Percentiles rank a stretch among this genome's conserved stretches.
Conservation (phyloP, 2,329 filamentous ascomycete genomes). For the Epicoccum sorghinum region DNA sequence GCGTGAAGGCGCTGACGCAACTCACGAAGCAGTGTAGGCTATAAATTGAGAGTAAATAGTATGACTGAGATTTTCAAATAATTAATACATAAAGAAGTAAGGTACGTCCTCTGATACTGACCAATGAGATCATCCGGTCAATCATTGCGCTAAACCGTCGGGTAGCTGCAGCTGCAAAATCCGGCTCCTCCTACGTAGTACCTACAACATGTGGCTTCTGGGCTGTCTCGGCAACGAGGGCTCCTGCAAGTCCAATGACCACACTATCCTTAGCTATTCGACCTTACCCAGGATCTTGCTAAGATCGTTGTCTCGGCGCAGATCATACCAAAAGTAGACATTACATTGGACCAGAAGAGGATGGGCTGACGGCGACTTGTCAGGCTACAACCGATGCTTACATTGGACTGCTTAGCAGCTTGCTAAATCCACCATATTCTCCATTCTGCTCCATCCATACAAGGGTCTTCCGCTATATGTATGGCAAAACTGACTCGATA, state of each 20-base stretch:
- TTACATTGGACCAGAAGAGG: constrained; percentile 5
- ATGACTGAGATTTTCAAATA: no score
- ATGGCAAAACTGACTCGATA: no score
- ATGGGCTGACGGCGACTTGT: not conserved
- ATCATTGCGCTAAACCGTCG: not conserved
- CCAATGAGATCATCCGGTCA: constrained; percentile 3
- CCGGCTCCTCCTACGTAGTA: not conserved
- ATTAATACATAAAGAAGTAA: no score
- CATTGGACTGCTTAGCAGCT: not conserved
- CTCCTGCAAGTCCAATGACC: not conserved
- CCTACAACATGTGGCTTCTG: constrained; percentile 1
- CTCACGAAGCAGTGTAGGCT: no score
- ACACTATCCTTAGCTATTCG: constrained; percentile 1
- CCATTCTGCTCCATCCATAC: constrained; percentile 2
- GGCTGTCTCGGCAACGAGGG: not conserved
- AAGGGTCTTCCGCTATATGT: not conserved
- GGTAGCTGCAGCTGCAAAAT: not conserved
- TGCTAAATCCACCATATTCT: not conserved
- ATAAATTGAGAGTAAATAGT: no score
- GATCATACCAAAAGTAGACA: constrained; percentile 1
- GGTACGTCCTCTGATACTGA: no score
- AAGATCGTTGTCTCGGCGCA: not conserved
- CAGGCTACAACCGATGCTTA: not conserved
- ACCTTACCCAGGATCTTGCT: not conserved
- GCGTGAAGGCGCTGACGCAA: no score